Evolutionary conservation across 106 monocot species (phyloP).

Genomic region (Dendrobium officinale): DNA sequence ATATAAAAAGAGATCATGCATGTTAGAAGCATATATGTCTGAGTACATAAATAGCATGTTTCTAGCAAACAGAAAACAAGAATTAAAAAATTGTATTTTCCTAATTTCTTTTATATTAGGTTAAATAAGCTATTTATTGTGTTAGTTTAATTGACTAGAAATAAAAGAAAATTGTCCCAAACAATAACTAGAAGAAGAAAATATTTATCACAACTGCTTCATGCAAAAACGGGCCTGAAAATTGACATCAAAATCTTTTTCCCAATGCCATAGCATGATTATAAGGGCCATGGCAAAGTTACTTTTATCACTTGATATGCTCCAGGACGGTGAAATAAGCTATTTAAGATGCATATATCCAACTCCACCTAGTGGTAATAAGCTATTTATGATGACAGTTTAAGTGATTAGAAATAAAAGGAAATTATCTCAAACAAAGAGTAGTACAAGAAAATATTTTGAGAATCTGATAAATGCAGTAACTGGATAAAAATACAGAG

Average conservation of each 20-base stretch:
- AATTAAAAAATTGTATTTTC: not conserved
- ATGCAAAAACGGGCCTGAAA: not conserved
- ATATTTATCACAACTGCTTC: not conserved
- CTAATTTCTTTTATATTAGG: not conserved
- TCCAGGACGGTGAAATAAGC: not conserved
- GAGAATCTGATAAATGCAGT: not conserved
- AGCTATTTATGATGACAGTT: not conserved
- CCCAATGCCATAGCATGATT: too few relatives aligned
- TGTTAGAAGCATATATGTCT: not conserved
- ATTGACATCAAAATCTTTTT: not conserved
- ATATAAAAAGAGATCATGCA: not conserved
- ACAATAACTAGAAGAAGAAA: not conserved
- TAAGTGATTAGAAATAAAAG: not conserved
- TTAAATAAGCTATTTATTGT: not conserved
- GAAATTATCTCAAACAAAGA: not conserved
- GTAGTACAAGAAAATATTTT: slow-evolving; percentile 1
- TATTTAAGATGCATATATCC: not conserved
- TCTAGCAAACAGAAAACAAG: not conserved
- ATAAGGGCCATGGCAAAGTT: too few relatives aligned
- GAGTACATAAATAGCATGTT: not conserved
- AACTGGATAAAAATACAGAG: not conserved
- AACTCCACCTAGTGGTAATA: not conserved
- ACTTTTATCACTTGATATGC: too few relatives aligned
- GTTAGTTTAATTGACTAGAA: not conserved
- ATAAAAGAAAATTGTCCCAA: not conserved